These are phyloP conservation scores for Saraca asoca DNA, from an alignment of 331 rosid species.

Conservation along the genomic window DNA sequence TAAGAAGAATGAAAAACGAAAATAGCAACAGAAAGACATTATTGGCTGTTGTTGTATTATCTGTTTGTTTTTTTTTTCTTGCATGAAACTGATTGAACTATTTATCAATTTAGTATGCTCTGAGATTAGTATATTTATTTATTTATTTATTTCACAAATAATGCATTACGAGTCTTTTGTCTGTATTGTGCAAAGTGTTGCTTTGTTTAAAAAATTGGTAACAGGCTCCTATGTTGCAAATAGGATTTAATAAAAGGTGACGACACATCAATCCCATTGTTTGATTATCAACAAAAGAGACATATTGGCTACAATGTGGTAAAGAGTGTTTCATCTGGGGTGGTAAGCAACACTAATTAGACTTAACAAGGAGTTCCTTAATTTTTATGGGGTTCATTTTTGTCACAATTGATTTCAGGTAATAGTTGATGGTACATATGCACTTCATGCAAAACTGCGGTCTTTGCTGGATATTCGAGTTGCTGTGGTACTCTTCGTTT, in stretches of 20 bases:
- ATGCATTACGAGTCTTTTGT: conserved; percentile 24
- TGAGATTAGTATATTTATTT: neutral
- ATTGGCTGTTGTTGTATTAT: conserved; percentile 10
- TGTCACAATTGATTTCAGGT: conserved; percentile 52
- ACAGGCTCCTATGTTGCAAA: conserved; percentile 37
- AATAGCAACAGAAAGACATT: conserved; percentile 5
- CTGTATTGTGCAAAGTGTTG: conserved; percentile 1
- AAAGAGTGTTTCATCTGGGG: conserved; percentile 83
- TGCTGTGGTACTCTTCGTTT: conserved; percentile 73
- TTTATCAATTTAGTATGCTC: conserved; percentile 12
- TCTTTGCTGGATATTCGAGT: conserved; percentile 98
- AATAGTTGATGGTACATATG: conserved; percentile 95
- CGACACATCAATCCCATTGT: conserved; percentile 72
- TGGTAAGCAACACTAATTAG: conserved; percentile 58
- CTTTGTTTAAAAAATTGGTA: conserved; percentile 19
- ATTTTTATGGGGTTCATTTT: conserved; percentile 13
- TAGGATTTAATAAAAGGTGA: conserved; percentile 86
- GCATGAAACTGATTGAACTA: conserved; percentile 18
- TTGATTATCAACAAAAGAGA: conserved; percentile 89
- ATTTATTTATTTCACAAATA: neutral
- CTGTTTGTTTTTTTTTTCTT: conserved; percentile 17
- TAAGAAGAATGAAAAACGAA: neutral
- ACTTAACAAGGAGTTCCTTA: conserved; percentile 22
- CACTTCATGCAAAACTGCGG: conserved; percentile 92
- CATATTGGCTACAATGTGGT: conserved; percentile 65